These are phyloP conservation scores for Verruconis gallopava DNA, from an alignment of 2,329 filamentous ascomycete species.

Conservation along the genomic window DNA sequence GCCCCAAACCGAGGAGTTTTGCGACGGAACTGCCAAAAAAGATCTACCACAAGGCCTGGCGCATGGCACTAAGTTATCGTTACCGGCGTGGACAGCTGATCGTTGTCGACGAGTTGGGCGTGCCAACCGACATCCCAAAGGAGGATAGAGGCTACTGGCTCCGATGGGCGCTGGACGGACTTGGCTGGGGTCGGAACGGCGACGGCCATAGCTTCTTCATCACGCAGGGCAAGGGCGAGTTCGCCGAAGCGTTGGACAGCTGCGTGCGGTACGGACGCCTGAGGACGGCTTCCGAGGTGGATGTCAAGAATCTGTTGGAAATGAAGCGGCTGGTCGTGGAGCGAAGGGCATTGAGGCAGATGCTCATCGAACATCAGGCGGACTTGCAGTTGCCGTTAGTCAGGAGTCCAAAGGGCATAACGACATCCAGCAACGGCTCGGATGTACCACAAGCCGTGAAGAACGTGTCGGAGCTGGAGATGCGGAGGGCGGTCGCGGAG, in stretches of 20 bases:
- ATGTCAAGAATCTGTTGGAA: slow-evolving; percentile 89
- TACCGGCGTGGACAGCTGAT: slow-evolving; percentile 79
- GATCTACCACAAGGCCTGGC: slow-evolving; percentile 90
- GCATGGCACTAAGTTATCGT: slow-evolving; percentile 83
- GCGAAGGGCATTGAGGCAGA: slow-evolving; percentile 59
- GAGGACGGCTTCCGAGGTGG: slow-evolving; percentile 62
- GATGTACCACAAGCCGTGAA: no score
- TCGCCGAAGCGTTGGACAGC: slow-evolving; percentile 41
- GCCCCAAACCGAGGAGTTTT: slow-evolving; percentile 89
- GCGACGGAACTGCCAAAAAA: slow-evolving; percentile 70
- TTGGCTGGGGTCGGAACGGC: slow-evolving; percentile 5
- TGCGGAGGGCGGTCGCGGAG: no score
- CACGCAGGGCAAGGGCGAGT: slow-evolving; percentile 49
- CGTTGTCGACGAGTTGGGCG: slow-evolving; percentile 54
- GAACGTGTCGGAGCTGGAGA: no score
- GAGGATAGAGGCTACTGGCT: slow-evolving; percentile 16
- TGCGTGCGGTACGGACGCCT: slow-evolving; percentile 44
- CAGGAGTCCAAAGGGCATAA: background rate
- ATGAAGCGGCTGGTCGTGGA: slow-evolving; percentile 78
- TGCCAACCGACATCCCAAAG: slow-evolving; percentile 16
- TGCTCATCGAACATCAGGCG: slow-evolving; percentile 60
- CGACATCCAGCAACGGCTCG: no score
- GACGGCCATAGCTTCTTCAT: slow-evolving; percentile 26
- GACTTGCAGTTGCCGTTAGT: slow-evolving; percentile 33
- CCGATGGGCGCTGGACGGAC: slow-evolving; percentile 35